Conservation (phyloP, 129 eudicot genomes). For the Helichrysum umbraculigerum region DNA sequence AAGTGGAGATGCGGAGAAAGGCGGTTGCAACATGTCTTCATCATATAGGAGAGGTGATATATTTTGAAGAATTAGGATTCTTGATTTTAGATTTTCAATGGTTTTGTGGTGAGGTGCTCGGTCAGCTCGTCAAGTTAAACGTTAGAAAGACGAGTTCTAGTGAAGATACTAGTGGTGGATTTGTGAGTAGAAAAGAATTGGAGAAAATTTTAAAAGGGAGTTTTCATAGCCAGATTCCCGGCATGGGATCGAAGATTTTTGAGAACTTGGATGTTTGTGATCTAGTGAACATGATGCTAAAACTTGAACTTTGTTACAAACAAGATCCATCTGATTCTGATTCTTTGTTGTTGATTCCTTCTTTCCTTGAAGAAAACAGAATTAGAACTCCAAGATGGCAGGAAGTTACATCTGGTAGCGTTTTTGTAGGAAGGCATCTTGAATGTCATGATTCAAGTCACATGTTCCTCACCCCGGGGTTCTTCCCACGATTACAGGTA, state of each 20-base stretch:
- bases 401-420: conserved; percentile 44
- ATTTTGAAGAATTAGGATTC: conserved; percentile 75
- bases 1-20: conserved; percentile 71
- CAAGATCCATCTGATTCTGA: conserved; percentile 72
- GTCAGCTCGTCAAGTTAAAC: conserved; percentile 55
- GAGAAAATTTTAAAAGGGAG: conserved; percentile 75
- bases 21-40: conserved; percentile 77
- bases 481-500: conserved; percentile 89
- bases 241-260: conserved; percentile 68
- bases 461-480: conserved; percentile 78
- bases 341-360: conserved; percentile 70
- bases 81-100: conserved; percentile 80
- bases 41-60: conserved; percentile 85
- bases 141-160: conserved; percentile 37
- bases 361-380: conserved; percentile 76
- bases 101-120: conserved; percentile 81
- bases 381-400: conserved; percentile 74
- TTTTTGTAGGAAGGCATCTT: conserved; percentile 81
- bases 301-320: conserved; percentile 74
- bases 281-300: conserved; percentile 88
- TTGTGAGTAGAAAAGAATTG: conserved; percentile 62
- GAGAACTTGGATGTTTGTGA: conserved; percentile 73
- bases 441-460: conserved; percentile 88
- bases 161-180: conserved; percentile 46
- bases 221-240: conserved; percentile 69